Conservation (phyloP, 2,329 filamentous ascomycete genomes). For the Trichoderma aggressivum region DNA sequence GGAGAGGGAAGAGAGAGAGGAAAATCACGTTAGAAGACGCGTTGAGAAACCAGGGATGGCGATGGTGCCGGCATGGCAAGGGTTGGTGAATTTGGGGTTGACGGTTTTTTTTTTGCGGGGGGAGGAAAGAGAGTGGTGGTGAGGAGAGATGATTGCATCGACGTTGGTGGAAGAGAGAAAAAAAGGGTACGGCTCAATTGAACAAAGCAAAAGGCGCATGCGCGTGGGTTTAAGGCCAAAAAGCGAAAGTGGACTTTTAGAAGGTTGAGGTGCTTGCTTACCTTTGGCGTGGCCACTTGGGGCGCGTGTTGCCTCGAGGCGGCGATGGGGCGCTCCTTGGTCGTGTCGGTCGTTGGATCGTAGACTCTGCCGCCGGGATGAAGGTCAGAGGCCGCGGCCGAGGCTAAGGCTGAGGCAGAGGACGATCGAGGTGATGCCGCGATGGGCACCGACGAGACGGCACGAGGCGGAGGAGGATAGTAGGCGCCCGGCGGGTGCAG, state of each 20-base stretch:
- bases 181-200: not conserved
- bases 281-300: slow-evolving; percentile 46
- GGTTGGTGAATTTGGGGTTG: slow-evolving; percentile 10
- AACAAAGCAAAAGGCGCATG: slow-evolving; percentile 10
- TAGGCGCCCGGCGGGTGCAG: slow-evolving; percentile 44
- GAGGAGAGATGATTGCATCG: not conserved
- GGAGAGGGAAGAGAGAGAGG: slow-evolving; percentile 20
- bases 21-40: slow-evolving; percentile 27
- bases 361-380: slow-evolving; percentile 48
- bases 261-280: slow-evolving; percentile 36
- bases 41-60: slow-evolving; percentile 17
- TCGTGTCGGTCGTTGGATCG: slow-evolving; percentile 52
- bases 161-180: not conserved
- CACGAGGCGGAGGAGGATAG: slow-evolving; percentile 32
- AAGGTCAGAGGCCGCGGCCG: not conserved
- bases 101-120: not conserved
- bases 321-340: slow-evolving; percentile 45
- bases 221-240: slow-evolving; percentile 8
- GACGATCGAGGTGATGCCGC: slow-evolving; percentile 23
- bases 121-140: not conserved
- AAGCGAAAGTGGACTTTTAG: slow-evolving; percentile 24
- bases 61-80: slow-evolving; percentile 5
- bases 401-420: not conserved
- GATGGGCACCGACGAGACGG: slow-evolving; percentile 22
- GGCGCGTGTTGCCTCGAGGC: slow-evolving; percentile 48